phyloP scores from a whole-genome alignment of 1,284 basidiomycete species.

The Pseudozyma pruni region DNA sequence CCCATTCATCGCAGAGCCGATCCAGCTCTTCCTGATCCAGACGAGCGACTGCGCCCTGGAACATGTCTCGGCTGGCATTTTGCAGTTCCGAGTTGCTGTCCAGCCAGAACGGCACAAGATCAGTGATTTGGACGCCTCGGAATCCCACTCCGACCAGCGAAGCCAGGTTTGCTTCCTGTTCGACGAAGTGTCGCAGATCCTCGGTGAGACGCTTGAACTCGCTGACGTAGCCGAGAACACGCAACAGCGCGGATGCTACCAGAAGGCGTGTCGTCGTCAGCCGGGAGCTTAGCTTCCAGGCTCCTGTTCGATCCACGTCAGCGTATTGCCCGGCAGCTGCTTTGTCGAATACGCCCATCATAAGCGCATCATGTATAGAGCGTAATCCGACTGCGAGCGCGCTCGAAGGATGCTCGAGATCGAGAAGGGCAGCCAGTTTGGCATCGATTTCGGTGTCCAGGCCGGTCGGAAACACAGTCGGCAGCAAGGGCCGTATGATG shows the following conservation, averaged over 20 bases:
- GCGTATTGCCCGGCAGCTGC: not conserved
- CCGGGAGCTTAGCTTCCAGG: constrained; percentile 32
- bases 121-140: constrained; percentile 74
- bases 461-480: constrained; percentile 46
- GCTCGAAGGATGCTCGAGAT: constrained; percentile 26
- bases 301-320: not conserved
- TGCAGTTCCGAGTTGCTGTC: constrained; percentile 48
- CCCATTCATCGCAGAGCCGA: constrained; percentile 51
- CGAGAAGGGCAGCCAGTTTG: constrained; percentile 25
- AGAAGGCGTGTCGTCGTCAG: constrained; percentile 32
- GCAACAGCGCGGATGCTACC: constrained; percentile 32
- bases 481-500: constrained; percentile 55
- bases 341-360: constrained; percentile 12
- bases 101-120: constrained; percentile 73
- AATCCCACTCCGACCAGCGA: constrained; percentile 25
- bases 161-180: constrained; percentile 15
- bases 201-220: constrained; percentile 21
- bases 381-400: constrained; percentile 26
- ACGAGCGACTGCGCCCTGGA: constrained; percentile 17
- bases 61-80: constrained; percentile 28
- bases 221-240: constrained; percentile 22
- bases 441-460: constrained; percentile 32
- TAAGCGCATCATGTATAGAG: constrained; percentile 24
- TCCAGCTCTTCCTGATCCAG: constrained; percentile 31
- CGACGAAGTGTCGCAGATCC: constrained; percentile 25